Base-by-base conservation (phyloP, 225 moss, liverwort and hornwort species). In the Rhytidiadelphus loreus region DNA sequence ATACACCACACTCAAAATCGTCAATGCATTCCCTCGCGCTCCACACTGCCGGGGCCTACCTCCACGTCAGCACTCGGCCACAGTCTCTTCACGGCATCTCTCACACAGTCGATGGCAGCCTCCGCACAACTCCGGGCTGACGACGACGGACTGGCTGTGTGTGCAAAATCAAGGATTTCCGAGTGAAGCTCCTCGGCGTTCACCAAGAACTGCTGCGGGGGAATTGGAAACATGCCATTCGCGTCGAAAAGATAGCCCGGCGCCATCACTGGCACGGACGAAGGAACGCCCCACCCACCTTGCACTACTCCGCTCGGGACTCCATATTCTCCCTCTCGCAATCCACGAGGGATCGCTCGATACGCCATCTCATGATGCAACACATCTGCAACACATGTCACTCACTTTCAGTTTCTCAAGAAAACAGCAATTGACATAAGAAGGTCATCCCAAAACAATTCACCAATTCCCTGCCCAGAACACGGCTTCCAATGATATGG, bases 61-160 rank as follows among this genome's bases (percentile, higher is more conserved):
- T 99, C 99, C 80, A 99, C 99, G 85, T 99, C 96, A 26, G 97
- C 99, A 83, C 90, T 93, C 62, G 96, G 92, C 99, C 99, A 99
- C 43, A 97, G 92, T 68, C 90, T 91, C 93, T 94, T 99, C 22
- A 99, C 97, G 88, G 95, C 93, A 64, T 93, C 92, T 84, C 99
- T 92, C 60, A 99, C 97, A 88, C 97, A 96, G 56, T 96, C 95
- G 63, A 99, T 96, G 82, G 99, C 99, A 76, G 92, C 93, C 92
- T 97, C 96, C 77, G 99, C 99, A 86, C 94, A 95, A 61, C 92
- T 90, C 86, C 99, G 91, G 37, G 99, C 93, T 61, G 95, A 95
- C 63, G 97, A 92, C 83, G 97, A 96, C 41, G 97, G 97, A 53
- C 95, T 94, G 23, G 95, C 96, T 23, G 94, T 90, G 87, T 91